Conservation (phyloP, 129 eudicot genomes). For the Flaveria sonorensis region DNA sequence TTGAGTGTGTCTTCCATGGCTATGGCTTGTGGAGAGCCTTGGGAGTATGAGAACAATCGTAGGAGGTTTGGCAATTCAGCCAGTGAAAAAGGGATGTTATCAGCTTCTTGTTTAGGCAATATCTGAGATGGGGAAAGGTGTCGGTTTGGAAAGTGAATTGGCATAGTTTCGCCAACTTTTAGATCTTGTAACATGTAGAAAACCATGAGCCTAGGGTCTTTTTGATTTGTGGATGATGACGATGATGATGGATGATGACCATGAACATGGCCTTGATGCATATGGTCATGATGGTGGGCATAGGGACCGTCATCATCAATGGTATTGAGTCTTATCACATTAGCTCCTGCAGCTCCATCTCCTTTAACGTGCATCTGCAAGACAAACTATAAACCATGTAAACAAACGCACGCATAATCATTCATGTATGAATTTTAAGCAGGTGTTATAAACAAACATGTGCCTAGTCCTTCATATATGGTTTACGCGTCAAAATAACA, state of each 20-base stretch:
- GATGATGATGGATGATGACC: conserved; percentile 43
- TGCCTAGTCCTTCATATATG: neutral
- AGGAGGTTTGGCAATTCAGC: conserved; percentile 51
- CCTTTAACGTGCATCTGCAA: conserved; percentile 27
- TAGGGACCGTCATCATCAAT: conserved; percentile 37
- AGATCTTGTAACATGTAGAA: conserved; percentile 64
- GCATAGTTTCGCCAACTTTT: conserved; percentile 51
- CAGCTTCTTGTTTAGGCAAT: conserved; percentile 60
- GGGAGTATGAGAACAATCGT: conserved; percentile 45
- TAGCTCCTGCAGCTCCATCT: conserved; percentile 21
- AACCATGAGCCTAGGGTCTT: conserved; percentile 58
- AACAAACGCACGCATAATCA: neutral
- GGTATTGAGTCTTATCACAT: conserved; percentile 49
- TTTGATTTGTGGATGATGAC: conserved; percentile 45
- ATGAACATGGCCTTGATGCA: conserved; percentile 40
- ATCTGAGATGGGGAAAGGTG: conserved; percentile 54
- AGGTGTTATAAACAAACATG: neutral
- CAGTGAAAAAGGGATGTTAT: conserved; percentile 63
- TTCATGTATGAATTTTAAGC: neutral
- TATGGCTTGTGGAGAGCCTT: conserved; percentile 64
- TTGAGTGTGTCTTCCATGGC: conserved; percentile 74
- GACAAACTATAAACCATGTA: neutral
- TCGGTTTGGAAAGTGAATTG: conserved; percentile 61
- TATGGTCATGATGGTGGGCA: conserved; percentile 26
- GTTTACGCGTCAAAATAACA: neutral